Evolutionary conservation across 2,329 filamentous ascomycete genomes (phyloP), one percentile per base, ranked within the genome.

Genomic region (Aspergillus caelatus): DNA sequence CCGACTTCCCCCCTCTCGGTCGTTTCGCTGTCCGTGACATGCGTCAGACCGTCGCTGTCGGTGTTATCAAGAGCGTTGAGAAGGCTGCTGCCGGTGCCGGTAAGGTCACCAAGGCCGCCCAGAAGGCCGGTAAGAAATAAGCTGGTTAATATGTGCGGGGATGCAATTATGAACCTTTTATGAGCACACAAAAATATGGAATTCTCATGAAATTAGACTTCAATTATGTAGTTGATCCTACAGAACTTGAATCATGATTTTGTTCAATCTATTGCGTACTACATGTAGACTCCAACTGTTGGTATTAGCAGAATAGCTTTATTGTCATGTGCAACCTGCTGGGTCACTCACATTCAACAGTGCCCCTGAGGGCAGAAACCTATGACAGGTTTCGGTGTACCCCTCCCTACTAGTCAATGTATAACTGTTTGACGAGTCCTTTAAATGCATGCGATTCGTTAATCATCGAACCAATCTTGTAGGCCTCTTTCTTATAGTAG

Each of bases 21-120:
- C 94, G 95, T 91, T 99, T 99, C 89, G 95, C 95, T 83, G 95
- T 99, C 89, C 94, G 94, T 91, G 94, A 97, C 86, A 97, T 97
- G 58, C 28, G 58, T 1, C 62, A 65, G 55, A 75, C 73, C 59
- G 73, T 75, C 34, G 73, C 74, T 19, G 74, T 75, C 55, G 74
- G 74, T 66, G 74, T 77, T 64, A 72, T 77, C 60, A 97, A 97
- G 89, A 84, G 86, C 70, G 91, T 94, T 68, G 88, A 88, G 75
- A 92, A 92, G 88, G 73, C 84, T 68, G 77, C 77, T 64, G 82
- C 76, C 72, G 80, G 79, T 74, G 57, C 82, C 71, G 89, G 85
- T 77, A 92, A 92, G 88, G 82, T 84, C 68, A 80, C 78, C 75
- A 79, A 80, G 75, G 89, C 89, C 80, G 88, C 88, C 81, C 75